Evolutionary conservation across 1,284 basidiomycete species (phyloP), one percentile per base, ranked within the genome.

Genomic region (Coniophora puteana): DNA sequence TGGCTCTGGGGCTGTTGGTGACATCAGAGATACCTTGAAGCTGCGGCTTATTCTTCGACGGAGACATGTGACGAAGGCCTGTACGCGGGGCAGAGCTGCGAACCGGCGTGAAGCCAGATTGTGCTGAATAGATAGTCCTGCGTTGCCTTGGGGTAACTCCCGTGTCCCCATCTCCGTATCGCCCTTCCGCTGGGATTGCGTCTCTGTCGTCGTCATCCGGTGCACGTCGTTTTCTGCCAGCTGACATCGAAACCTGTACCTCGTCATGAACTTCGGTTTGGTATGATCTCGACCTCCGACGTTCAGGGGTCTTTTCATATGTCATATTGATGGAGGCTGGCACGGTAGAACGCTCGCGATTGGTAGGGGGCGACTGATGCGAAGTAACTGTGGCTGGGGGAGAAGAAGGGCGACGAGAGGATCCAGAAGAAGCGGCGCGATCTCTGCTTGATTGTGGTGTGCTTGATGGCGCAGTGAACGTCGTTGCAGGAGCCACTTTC

Each of bases 171-270:
- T 76, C 78, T 1, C 69, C 78, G 54, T 60, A 60, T 28, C 50
- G 47, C 6, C 58, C 58, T 30, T 60, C 58, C 11, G 74, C 72
- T 16, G 82, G 79, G 14, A 80, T 59, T 35, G 63, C 55, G 33
- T 68, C 74, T 44, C 72, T 65, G 36, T 84, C 83, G 48, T 82
- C 83, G 51, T 88, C 84, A 41, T 86, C 85, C 3, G 85, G 84
- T 21, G 76, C 78, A 23, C 76, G 72, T 7, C 86, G 74, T 57
- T 87, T 88, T 63, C 78, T 80, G 17, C 82, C 79, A 16, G 58
- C 56, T 1, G 65, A 63, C 28, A 38, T 32, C 26, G 63, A 54
- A 11, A 30, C 25, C 12, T 49, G 48, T 11, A 46, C 52, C 30
- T 49, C 52, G 48, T 78, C 76, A 6, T 74, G 72, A 13, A 71